Evolutionary conservation across 768 basidiomycete species (phyloP).

Genomic region (Wakefieldia striispora): DNA sequence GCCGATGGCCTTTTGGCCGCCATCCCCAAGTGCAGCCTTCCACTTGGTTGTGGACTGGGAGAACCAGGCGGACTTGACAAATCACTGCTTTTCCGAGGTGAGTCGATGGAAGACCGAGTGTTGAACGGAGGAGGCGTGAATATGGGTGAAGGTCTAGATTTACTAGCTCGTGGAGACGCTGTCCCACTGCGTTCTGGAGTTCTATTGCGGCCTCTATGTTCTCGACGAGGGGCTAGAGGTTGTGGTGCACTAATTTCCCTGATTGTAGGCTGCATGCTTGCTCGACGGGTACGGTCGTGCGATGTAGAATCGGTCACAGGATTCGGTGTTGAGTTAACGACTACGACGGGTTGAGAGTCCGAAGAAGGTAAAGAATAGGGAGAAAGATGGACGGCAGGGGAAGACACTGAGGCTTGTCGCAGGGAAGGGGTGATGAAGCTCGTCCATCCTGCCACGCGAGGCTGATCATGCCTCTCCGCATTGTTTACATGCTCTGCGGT

Average conservation of each 20-base stretch:
- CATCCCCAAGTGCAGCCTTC: slow-evolving; percentile 34
- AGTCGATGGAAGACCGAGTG: slow-evolving; percentile 33
- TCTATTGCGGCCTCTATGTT: slow-evolving; percentile 20
- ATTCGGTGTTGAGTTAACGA: slow-evolving; percentile 48
- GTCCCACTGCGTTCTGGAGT: slow-evolving; percentile 28
- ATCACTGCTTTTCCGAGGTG: slow-evolving; percentile 37
- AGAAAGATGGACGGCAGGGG: slow-evolving; percentile 66
- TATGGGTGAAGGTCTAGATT: slow-evolving; percentile 33
- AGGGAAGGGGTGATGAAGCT: slow-evolving; percentile 66
- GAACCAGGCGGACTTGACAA: slow-evolving; percentile 46
- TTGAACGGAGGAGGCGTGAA: slow-evolving; percentile 29
- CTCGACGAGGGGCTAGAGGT: slow-evolving; percentile 35
- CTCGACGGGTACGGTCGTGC: slow-evolving; percentile 43
- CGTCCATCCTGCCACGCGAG: slow-evolving; percentile 51
- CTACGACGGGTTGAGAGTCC: slow-evolving; percentile 47
- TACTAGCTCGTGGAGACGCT: slow-evolving; percentile 31
- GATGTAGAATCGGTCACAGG: slow-evolving; percentile 46
- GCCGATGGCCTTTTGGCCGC: slow-evolving; percentile 36
- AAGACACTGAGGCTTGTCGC: slow-evolving; percentile 70
- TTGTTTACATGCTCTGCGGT: slow-evolving; percentile 33
- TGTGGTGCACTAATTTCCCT: slow-evolving; percentile 43
- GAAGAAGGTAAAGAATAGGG: slow-evolving; percentile 55
- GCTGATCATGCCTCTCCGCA: slow-evolving; percentile 36
- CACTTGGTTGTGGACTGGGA: slow-evolving; percentile 43
- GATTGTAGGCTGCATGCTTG: slow-evolving; percentile 34